Conservation (phyloP, 1,284 basidiomycete genomes). For the Cystobasidium sp. region DNA sequence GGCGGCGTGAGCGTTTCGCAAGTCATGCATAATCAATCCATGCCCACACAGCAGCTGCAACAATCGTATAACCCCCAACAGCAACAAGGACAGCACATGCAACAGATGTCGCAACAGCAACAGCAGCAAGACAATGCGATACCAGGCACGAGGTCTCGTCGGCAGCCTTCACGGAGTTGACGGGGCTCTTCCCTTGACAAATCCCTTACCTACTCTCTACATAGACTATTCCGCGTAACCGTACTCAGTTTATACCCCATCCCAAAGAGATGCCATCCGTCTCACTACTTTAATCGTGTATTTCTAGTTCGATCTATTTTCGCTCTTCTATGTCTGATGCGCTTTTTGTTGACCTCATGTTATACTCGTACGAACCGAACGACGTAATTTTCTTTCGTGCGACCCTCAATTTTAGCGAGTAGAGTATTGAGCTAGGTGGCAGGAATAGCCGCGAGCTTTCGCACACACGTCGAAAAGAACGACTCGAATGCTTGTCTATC, state of each 20-base stretch:
- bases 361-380: neutral
- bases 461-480: conserved; percentile 35
- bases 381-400: neutral
- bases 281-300: neutral
- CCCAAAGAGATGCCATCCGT: neutral
- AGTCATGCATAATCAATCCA: conserved; percentile 35
- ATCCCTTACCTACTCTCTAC: neutral
- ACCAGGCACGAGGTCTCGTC: neutral
- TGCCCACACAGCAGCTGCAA: conserved; percentile 27
- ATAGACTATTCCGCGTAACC: neutral
- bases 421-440: neutral
- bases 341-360: neutral
- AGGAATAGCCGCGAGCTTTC: conserved; percentile 12
- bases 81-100: conserved; percentile 17
- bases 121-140: neutral
- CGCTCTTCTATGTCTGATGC: neutral
- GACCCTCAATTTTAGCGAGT: neutral
- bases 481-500: conserved; percentile 43
- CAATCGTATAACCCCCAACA: conserved; percentile 24
- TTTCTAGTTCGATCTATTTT: neutral
- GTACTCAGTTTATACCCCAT: conserved; percentile 3
- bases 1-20: conserved; percentile 41
- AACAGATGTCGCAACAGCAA: conserved; percentile 16
- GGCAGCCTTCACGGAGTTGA: conserved; percentile 27
- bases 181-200: neutral